phyloP scores from a whole-genome alignment of 2,329 filamentous ascomycete species.

The Colletotrichum tropicicola region DNA sequence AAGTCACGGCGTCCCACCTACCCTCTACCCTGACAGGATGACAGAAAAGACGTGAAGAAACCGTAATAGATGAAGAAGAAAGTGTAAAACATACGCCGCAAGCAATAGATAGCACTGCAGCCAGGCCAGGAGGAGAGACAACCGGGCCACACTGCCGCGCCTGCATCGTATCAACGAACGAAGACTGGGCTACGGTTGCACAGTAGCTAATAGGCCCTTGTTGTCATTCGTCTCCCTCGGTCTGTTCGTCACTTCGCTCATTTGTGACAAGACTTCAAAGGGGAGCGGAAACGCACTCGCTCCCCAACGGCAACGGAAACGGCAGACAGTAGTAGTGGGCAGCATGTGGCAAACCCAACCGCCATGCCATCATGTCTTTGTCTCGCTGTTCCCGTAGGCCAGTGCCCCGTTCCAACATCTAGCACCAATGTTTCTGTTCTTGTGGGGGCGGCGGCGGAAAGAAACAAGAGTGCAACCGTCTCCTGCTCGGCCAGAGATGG shows the following conservation, averaged over 20 bases:
- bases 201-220: too few species aligned
- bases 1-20: slow-evolving; percentile 12
- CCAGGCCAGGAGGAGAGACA: neutral
- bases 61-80: slow-evolving; percentile 24
- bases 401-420: slow-evolving; percentile 5
- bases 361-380: slow-evolving; percentile 11
- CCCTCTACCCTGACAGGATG: neutral
- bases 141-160: neutral
- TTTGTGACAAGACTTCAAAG: slow-evolving; percentile 1
- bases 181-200: too few species aligned
- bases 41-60: slow-evolving; percentile 10
- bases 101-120: neutral
- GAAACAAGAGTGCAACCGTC: slow-evolving; percentile 14
- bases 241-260: slow-evolving; percentile 1
- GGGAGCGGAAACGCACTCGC: neutral
- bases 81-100: slow-evolving; percentile 12
- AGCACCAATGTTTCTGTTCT: slow-evolving; percentile 11
- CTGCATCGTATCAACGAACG: too few species aligned
- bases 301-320: slow-evolving; percentile 16
- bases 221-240: slow-evolving; percentile 21
- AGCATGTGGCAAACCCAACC: slow-evolving; percentile 18
- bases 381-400: slow-evolving; percentile 23
- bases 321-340: neutral
- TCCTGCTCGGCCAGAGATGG: neutral
- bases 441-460: neutral